Evolutionary conservation across 108 stramenopile species (phyloP), one percentile per base, ranked within the genome.

Genomic region (Cyclotella cryptica): DNA sequence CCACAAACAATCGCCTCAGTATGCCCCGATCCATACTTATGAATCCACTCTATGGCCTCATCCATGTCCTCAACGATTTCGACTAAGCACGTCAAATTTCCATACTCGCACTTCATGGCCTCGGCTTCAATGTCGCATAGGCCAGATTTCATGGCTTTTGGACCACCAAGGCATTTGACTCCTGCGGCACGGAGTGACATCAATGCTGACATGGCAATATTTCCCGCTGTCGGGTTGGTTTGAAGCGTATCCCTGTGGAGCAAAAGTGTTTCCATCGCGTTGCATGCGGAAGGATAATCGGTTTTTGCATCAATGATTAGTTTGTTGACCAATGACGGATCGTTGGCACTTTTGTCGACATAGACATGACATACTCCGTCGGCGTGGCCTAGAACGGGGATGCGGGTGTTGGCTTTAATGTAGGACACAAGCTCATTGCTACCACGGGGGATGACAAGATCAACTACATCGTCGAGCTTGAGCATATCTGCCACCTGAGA

Each of bases 311-410:
- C 99, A 45, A 96, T 89, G 22, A 84, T 90, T 60, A 94, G 74
- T 51, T 86, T 88, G 66, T 64, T 58, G 1, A 93, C 94, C 10
- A 69, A 0, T 46, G 86, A 85, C 15, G 81, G 66, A 24, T 82
- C 79, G 55, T 88, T 85, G n/a, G 98, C 99, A 26, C 81, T 86
- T 46, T 83, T 66, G 72, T 98, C 97, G 60, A 99, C 77, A 84
- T 96, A 99, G 52, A 98, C 92, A 88, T 98, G 96, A 67, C 99
- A 99, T 35, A 99, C 96, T 58, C 99, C 99, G 61, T 99, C 99
- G 27, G 98, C 97, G 88, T 99, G 99, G 12, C 99, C 99, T 28
- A 99, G 85, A 13, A 99, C 99, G 8, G 99, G 99, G 64, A 99
- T 98, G 8, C 85, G 82, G 17, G 97, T 98, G 75, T 94, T 88